Base-by-base conservation (phyloP, 2,329 filamentous ascomycete species). In the Fusarium foetens region DNA sequence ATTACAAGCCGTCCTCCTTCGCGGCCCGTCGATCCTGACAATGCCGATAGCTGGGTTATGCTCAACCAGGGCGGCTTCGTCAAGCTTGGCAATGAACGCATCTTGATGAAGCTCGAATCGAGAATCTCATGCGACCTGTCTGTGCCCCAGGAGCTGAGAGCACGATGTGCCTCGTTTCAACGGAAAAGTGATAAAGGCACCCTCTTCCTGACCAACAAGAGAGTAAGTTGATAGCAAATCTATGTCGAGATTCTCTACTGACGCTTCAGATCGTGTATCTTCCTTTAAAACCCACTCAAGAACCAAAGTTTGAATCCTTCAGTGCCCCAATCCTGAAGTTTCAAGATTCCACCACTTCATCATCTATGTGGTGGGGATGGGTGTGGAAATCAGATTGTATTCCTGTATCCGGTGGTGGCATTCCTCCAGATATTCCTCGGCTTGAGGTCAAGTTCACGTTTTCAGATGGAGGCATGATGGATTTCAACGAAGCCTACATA, bases 401-500 rank as follows among this genome's bases (percentile, higher is more conserved):
- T 76, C 94, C 95, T 4, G 93, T 97, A 29, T 84, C 92, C 2
- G 93, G 93, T 39, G 96, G 96, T 41, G 93, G 94, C 54, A 93
- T 98, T 55, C 93, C 95, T 1, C 83, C 91, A 9, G 86, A 92
- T 27, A 87, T 94, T 69, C 88, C 91, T 23, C 90, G 91, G 33
- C 86, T 97, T 46, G 94, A 96, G 77, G 82, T 97, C 73, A 94
- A 93, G 80, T 87, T 98, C 76, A 94, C 92, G 27, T 98, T 98
- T 85, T 95, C 94, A 79, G 95, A 98, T 70, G 95, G 95, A 46
- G 95, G 95, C n/a, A 95, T 95, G 65, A 96, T 93, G 80, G 94
- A 97, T 75, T 98, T 97, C 79, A 92, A 95, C 76, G 89, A 90
- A 55, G 89, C 89, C 58, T 97, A 95, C 78, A 94, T 97, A 76